Evolutionary conservation across 306 rosid genomes (phyloP).

Genomic region (Medicago ruthenica): DNA sequence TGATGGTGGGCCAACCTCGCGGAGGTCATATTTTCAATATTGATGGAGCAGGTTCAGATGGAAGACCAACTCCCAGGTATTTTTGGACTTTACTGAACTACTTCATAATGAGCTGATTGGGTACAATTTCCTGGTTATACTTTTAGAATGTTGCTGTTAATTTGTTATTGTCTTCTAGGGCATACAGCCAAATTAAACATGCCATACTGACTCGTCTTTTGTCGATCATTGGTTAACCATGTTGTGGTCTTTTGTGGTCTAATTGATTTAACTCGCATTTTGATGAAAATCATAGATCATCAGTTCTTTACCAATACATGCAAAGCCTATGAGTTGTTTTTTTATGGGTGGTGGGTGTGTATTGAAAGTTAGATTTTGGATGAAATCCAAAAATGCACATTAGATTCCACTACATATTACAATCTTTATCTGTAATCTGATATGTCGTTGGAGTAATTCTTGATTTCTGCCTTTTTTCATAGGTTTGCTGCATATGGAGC

Average conservation of each 20-base stretch:
- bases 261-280: slow-evolving; percentile 17
- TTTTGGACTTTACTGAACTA: slow-evolving; percentile 39
- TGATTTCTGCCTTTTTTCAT: slow-evolving; percentile 36
- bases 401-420: not conserved
- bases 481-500: slow-evolving; percentile 99
- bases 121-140: slow-evolving; percentile 12
- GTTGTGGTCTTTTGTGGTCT: not conserved
- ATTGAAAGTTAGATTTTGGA: slow-evolving; percentile 33
- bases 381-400: slow-evolving; percentile 35
- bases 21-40: slow-evolving; percentile 98
- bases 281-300: slow-evolving; percentile 15
- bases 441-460: slow-evolving; percentile 20
- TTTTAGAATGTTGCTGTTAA: slow-evolving; percentile 26
- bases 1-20: slow-evolving; percentile 85
- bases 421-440: not conserved
- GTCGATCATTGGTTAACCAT: slow-evolving; percentile 27
- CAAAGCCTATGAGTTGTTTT: slow-evolving; percentile 28
- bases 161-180: slow-evolving; percentile 21
- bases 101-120: slow-evolving; percentile 7
- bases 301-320: slow-evolving; percentile 1
- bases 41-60: slow-evolving; percentile 99
- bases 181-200: slow-evolving; percentile 3
- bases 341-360: slow-evolving; percentile 27
- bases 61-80: slow-evolving; percentile 97
- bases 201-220: slow-evolving; percentile 23